Base-by-base conservation (phyloP, 306 rosid genomes). In the Hippophae rhamnoides region DNA sequence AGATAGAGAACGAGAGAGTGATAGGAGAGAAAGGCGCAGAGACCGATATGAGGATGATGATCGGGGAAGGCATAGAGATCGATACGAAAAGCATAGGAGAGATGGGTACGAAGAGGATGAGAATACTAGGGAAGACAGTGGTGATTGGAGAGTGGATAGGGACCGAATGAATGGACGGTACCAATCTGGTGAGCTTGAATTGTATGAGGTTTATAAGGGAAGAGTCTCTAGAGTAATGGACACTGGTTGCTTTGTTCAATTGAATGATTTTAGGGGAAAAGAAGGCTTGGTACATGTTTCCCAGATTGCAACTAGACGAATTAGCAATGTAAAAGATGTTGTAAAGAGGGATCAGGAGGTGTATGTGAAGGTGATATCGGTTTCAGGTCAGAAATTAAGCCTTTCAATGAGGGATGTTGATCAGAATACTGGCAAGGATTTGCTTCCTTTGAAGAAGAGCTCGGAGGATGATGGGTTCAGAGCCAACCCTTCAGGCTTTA, bases 251-350 rank as follows among this genome's bases (percentile, higher is more conserved):
- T 89, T 89, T 65, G 97, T 89, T 14, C 92, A 83, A 67, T 44
- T 89, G 54, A 82, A 56, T 8, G 95, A 89, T 43, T 72, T 84
- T 6, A 83, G 83, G 65, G 97, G 95, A 47, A 89, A 83, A 57
- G 97, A 89, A 64, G 97, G 95, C 45, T 76, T 89, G 78, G 95
- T 89, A 26, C 97, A 89, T 41, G 92, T 86, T 51, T 89, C 95
- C 0, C 97, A 89, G 77, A 86, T 89, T 23, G 97, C 97, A 0
- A 86, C 85, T 12, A 62, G 92, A 40, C 79, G 94, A 71, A 76
- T 89, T 48, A 41, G 47, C 25, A 89, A 82, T 73, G 97, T 87
- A n/a, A 89, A 89, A 74, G 97, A 86, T 14, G 84, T 84, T 46
- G 89, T 86, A 51, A 89, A 86, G 72, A 77, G 95, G 58, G 95